These are phyloP conservation scores for Salinomyces thailandicus DNA, from an alignment of 2,329 filamentous ascomycete species.

Conservation along the genomic window DNA sequence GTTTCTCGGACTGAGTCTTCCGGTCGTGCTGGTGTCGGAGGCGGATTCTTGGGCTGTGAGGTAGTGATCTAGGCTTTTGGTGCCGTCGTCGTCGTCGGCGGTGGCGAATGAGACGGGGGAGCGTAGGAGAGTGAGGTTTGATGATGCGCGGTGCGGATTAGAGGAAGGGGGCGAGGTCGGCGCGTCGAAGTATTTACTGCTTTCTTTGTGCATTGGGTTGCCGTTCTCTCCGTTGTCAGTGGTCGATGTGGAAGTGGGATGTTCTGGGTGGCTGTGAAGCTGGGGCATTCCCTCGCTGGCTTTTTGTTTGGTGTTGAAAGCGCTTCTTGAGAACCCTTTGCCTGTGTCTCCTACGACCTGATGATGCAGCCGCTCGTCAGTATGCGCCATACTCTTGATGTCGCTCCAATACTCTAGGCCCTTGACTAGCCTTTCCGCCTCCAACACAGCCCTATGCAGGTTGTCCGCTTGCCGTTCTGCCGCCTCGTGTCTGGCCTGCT, in stretches of 20 bases:
- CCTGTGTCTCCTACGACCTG: slow-evolving; percentile 1
- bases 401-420: slow-evolving; percentile 83
- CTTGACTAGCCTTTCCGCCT: slow-evolving; percentile 70
- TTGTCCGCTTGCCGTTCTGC: slow-evolving; percentile 47
- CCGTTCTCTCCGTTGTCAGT: not conserved
- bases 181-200: slow-evolving; percentile 5
- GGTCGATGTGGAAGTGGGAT: no score
- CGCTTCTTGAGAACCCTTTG: slow-evolving; percentile 7
- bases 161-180: slow-evolving; percentile 3
- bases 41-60: slow-evolving; percentile 10
- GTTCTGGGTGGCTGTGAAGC: slow-evolving; percentile 13
- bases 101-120: slow-evolving; percentile 2
- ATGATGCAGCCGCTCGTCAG: slow-evolving; percentile 2
- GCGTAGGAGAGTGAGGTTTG: not conserved
- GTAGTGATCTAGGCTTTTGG: slow-evolving; percentile 5
- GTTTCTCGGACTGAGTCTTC: not conserved
- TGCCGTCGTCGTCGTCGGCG: slow-evolving; percentile 4
- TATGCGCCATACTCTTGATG: slow-evolving; percentile 31
- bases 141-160: not conserved
- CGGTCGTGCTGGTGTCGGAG: not conserved
- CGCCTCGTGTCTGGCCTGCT: slow-evolving; percentile 29
- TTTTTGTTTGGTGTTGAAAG: slow-evolving; percentile 12
- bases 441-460: slow-evolving; percentile 61
- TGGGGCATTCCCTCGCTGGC: slow-evolving; percentile 8
- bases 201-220: slow-evolving; percentile 1